Conservation (phyloP, 2,329 filamentous ascomycete genomes). For the Fusarium sp. region DNA sequence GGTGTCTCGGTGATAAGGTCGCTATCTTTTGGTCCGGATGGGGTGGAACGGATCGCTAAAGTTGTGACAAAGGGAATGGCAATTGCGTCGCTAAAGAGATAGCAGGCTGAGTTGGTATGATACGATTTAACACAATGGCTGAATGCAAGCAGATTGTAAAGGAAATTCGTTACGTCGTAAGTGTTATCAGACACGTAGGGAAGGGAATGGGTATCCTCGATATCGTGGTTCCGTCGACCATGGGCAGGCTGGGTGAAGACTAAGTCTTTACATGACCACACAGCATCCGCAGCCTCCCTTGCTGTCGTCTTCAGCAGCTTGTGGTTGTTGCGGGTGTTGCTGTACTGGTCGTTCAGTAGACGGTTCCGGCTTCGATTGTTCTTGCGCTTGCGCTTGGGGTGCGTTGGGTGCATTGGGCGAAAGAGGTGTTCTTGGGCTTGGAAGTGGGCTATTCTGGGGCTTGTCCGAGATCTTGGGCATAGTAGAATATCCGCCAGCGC, state of each 20-base stretch:
- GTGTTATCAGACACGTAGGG: slow-evolving; percentile 34
- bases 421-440: slow-evolving; percentile 58
- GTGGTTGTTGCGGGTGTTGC: slow-evolving; percentile 19
- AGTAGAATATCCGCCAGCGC: slow-evolving; percentile 66
- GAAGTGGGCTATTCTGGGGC: slow-evolving; percentile 48
- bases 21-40: slow-evolving; percentile 25
- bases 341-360: slow-evolving; percentile 22
- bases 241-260: not conserved
- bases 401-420: slow-evolving; percentile 47
- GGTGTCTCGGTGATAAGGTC: slow-evolving; percentile 29
- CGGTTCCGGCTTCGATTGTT: slow-evolving; percentile 30
- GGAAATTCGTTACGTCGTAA: slow-evolving; percentile 48
- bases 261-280: slow-evolving; percentile 57
- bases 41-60: slow-evolving; percentile 33
- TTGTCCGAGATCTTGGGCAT: slow-evolving; percentile 67
- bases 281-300: slow-evolving; percentile 63
- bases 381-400: slow-evolving; percentile 34
- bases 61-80: slow-evolving; percentile 43
- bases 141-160: slow-evolving; percentile 43
- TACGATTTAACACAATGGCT: slow-evolving; percentile 44
- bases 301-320: slow-evolving; percentile 46
- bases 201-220: slow-evolving; percentile 18
- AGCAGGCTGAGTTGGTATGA: slow-evolving; percentile 40
- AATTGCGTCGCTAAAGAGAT: slow-evolving; percentile 43
- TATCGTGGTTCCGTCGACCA: slow-evolving; percentile 4